Base-by-base conservation (phyloP, 441 rosid genomes). In the Macaranga tanarius region DNA sequence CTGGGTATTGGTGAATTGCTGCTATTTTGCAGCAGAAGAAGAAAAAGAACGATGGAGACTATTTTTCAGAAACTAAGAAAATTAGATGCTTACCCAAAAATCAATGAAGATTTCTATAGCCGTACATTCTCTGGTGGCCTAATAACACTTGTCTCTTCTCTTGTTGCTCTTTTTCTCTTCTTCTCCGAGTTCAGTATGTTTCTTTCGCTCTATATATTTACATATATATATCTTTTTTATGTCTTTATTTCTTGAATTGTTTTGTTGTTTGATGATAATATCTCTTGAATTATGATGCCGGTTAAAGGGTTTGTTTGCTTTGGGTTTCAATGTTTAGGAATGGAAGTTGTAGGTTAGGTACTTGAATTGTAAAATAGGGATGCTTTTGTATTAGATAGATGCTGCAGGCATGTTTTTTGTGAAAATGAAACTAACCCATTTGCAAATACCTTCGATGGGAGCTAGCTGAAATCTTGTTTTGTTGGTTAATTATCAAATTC, bases 41-140 rank as follows among this genome's bases (percentile, higher is more conserved):
- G 0, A 38, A 11, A 28, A 26, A 20, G 7, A 6, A 63, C 5
- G 34, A 90, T 91, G 97, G 90, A 88, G 45, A 87, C 84, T 52
- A 42, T 92, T 19, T 71, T 92, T 83, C 76, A 86, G 69, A 91
- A 82, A 85, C 76, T 92, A 44, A 78, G 87, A 82, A 90, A 89
- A 76, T 82, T 92, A 78, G 99, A 92, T 72, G 99, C 97, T 0
- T 92, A 95, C 73, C 99, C 99, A 0, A 95, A 92, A 79, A 83
- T 92, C 80, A 95, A 92, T 38, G 97, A 95, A 79, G 99, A 95
- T 82, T 95, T 95, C 77, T 92, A 91, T 78, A 88, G 95, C 84
- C 92, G 94, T 3, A 91, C 97, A 1, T 87, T 91, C 76, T 92
- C 97, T 80, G 97, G 99, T 65, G 99, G 99, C 75, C 80, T 92